phyloP scores from a whole-genome alignment of 352 stramenopile genomes.

The Halophytophthora batemanensis region DNA sequence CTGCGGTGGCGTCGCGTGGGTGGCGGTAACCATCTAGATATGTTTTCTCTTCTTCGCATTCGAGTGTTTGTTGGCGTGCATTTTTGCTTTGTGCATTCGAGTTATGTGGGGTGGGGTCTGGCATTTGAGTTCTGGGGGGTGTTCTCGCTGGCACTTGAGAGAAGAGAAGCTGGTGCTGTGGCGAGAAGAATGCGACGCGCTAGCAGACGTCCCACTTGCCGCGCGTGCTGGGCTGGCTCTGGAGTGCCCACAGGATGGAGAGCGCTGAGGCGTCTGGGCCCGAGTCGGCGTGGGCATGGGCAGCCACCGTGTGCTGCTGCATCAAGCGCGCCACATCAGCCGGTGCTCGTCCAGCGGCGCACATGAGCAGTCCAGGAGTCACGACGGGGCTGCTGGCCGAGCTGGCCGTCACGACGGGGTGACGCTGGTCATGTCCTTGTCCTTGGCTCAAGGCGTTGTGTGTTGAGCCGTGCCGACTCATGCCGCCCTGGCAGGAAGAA shows the following conservation, averaged over 20 bases:
- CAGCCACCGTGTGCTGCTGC: conserved; percentile 1
- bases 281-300: background rate
- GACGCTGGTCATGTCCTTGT: background rate
- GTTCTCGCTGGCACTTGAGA: background rate
- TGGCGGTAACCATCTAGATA: conserved; percentile 35
- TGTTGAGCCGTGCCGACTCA: no score
- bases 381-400: background rate
- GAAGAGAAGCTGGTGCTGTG: no score
- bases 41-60: conserved; percentile 25
- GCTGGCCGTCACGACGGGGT: background rate
- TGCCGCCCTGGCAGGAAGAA: no score
- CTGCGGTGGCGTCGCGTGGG: conserved; percentile 20
- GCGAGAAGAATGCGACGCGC: no score
- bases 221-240: conserved; percentile 5
- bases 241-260: conserved; percentile 6
- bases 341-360: conserved; percentile 1
- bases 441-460: no score
- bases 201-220: conserved; percentile 8
- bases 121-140: background rate
- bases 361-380: conserved; percentile 2
- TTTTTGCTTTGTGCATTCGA: background rate
- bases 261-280: background rate
- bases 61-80: background rate
- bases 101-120: background rate
- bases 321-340: conserved; percentile 5